These are phyloP conservation scores for Rhododendron ferrugineum DNA, from an alignment of 148 eudicot species.

Conservation along the genomic window DNA sequence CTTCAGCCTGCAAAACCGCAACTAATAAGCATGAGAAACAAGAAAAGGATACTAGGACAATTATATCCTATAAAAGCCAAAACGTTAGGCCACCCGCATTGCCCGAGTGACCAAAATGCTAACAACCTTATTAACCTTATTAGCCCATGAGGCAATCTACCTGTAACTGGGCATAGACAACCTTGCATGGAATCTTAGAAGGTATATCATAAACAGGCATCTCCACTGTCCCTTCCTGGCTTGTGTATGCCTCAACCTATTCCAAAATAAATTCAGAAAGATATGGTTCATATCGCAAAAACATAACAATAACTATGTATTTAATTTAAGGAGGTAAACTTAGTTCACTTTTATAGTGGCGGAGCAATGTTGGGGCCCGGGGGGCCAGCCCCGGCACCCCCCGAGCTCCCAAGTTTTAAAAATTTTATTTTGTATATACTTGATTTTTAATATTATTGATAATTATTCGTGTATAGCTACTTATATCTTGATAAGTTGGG, in stretches of 20 bases:
- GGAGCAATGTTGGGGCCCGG: too few species aligned
- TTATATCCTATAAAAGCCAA: not conserved
- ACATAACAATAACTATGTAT: not conserved
- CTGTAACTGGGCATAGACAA: constrained; percentile 10
- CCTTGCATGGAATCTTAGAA: constrained; percentile 17
- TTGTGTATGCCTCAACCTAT: constrained; percentile 14
- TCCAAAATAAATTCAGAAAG: not conserved
- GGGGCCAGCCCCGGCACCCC: too few species aligned
- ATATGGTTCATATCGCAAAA: not conserved
- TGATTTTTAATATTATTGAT: too few species aligned
- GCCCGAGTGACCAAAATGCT: not conserved
- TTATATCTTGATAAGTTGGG: too few species aligned
- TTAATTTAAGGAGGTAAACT: not conserved
- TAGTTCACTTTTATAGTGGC: too few species aligned
- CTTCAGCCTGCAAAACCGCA: constrained; percentile 16
- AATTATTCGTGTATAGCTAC: too few species aligned
- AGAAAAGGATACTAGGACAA: not conserved
- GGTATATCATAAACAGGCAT: constrained; percentile 18
- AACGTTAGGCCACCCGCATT: not conserved
- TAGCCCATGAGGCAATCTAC: not conserved
- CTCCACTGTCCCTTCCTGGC: not conserved
- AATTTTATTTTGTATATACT: too few species aligned
- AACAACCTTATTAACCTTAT: not conserved
- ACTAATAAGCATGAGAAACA: not conserved
- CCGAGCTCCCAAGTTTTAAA: too few species aligned